A percentile compares a stretch with the other conserved stretches of the same genome.
phyloP scores from a whole-genome alignment of 345 rosid genomes.

The Sonneratia caseolaris region DNA sequence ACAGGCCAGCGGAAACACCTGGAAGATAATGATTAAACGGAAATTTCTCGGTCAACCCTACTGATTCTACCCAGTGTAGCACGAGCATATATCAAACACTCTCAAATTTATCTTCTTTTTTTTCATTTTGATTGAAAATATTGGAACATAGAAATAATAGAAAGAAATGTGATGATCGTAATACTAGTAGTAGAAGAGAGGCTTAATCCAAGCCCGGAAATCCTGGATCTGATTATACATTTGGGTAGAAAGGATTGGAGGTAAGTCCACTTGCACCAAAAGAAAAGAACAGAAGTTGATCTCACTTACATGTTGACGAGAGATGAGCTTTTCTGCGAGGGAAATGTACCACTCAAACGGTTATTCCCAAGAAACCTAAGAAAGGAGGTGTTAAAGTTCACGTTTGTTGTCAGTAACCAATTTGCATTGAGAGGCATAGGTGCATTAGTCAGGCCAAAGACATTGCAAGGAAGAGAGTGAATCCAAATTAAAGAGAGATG shows the following conservation, averaged over 20 bases:
- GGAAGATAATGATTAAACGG: too few relatives aligned
- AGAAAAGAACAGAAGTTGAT: background rate
- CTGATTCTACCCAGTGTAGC: background rate
- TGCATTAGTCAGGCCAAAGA: constrained; percentile 5
- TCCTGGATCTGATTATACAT: background rate
- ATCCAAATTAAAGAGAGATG: constrained; percentile 31
- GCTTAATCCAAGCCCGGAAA: background rate
- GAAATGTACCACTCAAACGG: constrained; percentile 43
- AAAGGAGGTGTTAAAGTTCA: constrained; percentile 9
- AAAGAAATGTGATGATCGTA: background rate
- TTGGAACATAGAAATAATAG: too few relatives aligned
- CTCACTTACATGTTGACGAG: constrained; percentile 47
- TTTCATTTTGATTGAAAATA: too few relatives aligned
- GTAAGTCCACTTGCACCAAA: too few relatives aligned
- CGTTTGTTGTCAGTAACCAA: background rate
- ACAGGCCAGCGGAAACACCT: too few relatives aligned
- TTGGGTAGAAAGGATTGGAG: background rate
- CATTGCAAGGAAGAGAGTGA: constrained; percentile 43
- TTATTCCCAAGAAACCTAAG: constrained; percentile 59
- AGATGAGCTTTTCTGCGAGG: constrained; percentile 30
- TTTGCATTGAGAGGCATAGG: background rate
- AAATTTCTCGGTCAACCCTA: too few relatives aligned
- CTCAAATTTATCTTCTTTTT: too few relatives aligned
- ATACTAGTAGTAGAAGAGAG: background rate
- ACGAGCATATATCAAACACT: too few relatives aligned